phyloP scores from a whole-genome alignment of 2,329 filamentous ascomycete species.

The Colletotrichum lindemuthianum region DNA sequence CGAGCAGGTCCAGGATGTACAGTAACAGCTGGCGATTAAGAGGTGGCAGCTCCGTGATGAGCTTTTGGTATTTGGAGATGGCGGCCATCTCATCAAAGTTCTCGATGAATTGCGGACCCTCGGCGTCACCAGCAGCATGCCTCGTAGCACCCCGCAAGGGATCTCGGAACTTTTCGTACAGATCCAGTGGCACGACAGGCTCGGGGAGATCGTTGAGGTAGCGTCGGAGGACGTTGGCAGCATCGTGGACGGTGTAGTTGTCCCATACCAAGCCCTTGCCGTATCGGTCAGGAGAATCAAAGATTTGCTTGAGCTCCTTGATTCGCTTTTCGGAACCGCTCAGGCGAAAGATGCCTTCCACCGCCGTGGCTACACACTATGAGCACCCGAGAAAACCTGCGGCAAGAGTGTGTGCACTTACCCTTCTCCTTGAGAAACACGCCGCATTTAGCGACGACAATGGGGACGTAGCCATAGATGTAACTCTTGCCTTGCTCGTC shows the following conservation, averaged over 20 bases:
- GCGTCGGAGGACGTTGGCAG: conserved; percentile 92
- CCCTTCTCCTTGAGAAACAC: conserved; percentile 98
- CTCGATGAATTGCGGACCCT: conserved; percentile 75
- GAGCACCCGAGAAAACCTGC: conserved; percentile 31
- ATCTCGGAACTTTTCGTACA: conserved; percentile 91
- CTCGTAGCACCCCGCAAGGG: conserved; percentile 78
- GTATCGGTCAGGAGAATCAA: conserved; percentile 94
- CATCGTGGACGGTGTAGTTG: conserved; percentile 98
- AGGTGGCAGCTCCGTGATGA: conserved; percentile 93
- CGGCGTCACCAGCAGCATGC: conserved; percentile 77
- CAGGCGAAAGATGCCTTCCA: conserved; percentile 96
- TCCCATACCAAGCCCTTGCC: conserved; percentile 98
- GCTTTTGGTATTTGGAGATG: conserved; percentile 83
- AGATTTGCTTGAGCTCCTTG: conserved; percentile 91
- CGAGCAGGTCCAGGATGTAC: conserved; percentile 94
- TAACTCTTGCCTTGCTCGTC: conserved; percentile 94
- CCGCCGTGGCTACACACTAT: conserved; percentile 77
- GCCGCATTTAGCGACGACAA: conserved; percentile 97
- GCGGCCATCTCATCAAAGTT: conserved; percentile 72
- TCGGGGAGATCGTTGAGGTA: conserved; percentile 97
- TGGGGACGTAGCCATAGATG: conserved; percentile 98
- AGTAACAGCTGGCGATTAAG: conserved; percentile 93
- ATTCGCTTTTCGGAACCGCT: conserved; percentile 98
- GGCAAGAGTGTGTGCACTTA: conserved; percentile 53
- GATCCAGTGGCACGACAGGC: conserved; percentile 92